A percentile compares a stretch with the other conserved stretches of the same genome.
Conservation (phyloP, 78 protist genomes). For the Dictyostelium citrinum region DNA sequence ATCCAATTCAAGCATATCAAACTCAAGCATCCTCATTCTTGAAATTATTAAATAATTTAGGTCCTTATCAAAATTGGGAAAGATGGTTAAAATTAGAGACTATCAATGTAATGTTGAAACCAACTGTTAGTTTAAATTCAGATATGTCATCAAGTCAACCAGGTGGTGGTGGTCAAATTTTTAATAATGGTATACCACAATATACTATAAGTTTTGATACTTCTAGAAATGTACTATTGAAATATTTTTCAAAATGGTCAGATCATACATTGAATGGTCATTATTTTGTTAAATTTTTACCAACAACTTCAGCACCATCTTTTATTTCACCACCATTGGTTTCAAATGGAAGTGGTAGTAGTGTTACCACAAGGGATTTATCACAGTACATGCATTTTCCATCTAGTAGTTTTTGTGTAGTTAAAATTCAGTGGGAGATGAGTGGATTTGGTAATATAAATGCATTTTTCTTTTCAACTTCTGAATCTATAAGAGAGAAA, state of each 20-base stretch:
- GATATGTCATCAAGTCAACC: background rate
- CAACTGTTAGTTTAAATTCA: background rate
- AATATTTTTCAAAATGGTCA: constrained; percentile 43
- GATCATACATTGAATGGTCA: constrained; percentile 12
- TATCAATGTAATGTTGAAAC: constrained; percentile 14
- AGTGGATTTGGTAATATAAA: constrained; percentile 48
- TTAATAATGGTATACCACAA: constrained; percentile 7
- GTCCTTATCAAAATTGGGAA: constrained; percentile 37
- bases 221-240: constrained; percentile 19
- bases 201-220: constrained; percentile 26
- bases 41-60: constrained; percentile 30
- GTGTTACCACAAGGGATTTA: background rate
- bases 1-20: constrained; percentile 64
- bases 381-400: constrained; percentile 36
- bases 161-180: background rate
- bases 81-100: constrained; percentile 51
- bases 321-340: constrained; percentile 41
- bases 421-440: constrained; percentile 40
- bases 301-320: constrained; percentile 57
- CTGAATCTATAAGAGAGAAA: constrained; percentile 38
- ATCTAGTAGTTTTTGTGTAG: constrained; percentile 26
- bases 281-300: constrained; percentile 43
- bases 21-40: constrained; percentile 50
- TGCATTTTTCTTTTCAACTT: constrained; percentile 46
- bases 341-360: background rate